These are phyloP conservation scores for Litsea cubeba DNA, from an alignment of 164 flowering plant species.

Conservation along the genomic window DNA sequence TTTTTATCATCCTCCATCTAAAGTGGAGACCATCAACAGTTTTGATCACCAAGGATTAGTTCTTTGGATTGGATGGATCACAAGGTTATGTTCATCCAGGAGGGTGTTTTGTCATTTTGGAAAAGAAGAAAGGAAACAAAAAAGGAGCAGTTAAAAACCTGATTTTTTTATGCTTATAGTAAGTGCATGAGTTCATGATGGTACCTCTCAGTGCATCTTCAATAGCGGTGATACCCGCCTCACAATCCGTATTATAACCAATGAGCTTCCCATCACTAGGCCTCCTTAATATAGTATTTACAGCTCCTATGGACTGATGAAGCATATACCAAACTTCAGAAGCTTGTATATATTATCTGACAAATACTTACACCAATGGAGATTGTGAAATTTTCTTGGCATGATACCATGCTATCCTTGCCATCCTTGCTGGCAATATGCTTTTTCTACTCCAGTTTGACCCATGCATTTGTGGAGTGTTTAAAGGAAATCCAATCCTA, in stretches of 20 bases:
- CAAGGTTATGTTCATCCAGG: background rate
- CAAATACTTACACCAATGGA: background rate
- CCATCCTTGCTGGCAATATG: background rate
- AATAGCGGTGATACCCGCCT: conserved; percentile 62
- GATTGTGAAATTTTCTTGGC: background rate
- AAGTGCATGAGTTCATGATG: no score
- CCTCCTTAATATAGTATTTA: conserved; percentile 60
- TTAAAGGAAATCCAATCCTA: background rate
- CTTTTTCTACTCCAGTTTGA: background rate
- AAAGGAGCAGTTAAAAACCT: no score
- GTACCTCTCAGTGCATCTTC: conserved; percentile 61
- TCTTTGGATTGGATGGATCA: background rate
- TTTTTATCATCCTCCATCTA: background rate
- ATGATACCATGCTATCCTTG: background rate
- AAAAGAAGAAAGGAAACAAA: background rate
- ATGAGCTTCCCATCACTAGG: conserved; percentile 56
- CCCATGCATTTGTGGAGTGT: background rate
- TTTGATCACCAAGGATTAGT: background rate
- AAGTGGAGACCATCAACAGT: background rate
- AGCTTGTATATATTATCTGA: background rate
- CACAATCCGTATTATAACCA: conserved; percentile 71
- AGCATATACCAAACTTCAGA: conserved; percentile 7
- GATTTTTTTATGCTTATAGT: no score
- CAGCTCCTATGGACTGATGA: conserved; percentile 63
- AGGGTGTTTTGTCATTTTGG: background rate